These are phyloP conservation scores for Ophiobolus disseminans DNA, from an alignment of 2,329 filamentous ascomycete genomes.

Conservation along the genomic window DNA sequence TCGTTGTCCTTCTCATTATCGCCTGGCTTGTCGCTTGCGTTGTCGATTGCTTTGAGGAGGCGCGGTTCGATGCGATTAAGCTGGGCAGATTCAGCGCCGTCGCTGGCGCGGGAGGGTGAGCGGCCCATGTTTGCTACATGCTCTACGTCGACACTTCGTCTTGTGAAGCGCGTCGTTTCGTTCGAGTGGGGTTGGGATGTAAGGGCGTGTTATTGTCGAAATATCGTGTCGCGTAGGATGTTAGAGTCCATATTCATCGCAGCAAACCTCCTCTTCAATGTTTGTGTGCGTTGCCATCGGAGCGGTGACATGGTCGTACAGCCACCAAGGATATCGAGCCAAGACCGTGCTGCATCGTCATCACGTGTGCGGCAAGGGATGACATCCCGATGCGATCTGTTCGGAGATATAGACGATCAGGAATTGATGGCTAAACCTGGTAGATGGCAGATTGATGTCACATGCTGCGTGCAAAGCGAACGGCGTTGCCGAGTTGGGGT, in stretches of 20 bases:
- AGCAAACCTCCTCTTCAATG: conserved; percentile 2
- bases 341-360: conserved; percentile 25
- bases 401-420: not conserved
- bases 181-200: conserved; percentile 13
- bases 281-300: conserved; percentile 5
- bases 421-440: conserved; percentile 2
- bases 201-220: conserved; percentile 10
- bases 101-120: conserved; percentile 45
- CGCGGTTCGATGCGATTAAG: conserved; percentile 42
- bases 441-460: too few relatives aligned
- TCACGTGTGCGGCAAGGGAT: conserved; percentile 33
- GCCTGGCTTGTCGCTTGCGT: too few relatives aligned
- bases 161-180: conserved; percentile 2
- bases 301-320: conserved; percentile 20
- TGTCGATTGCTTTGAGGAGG: conserved; percentile 46
- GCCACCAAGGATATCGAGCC: conserved; percentile 22
- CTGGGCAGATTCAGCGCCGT: conserved; percentile 40
- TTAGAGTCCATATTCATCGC: conserved; percentile 7
- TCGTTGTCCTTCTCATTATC: conserved; percentile 37
- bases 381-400: conserved; percentile 2
- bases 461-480: not conserved
- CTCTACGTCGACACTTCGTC: conserved; percentile 10
- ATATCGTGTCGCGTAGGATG: conserved; percentile 14
- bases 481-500: not conserved
- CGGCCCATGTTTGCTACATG: conserved; percentile 37